These are phyloP conservation scores for Auricularia cornea DNA, from an alignment of 768 basidiomycete species.

Conservation along the genomic window DNA sequence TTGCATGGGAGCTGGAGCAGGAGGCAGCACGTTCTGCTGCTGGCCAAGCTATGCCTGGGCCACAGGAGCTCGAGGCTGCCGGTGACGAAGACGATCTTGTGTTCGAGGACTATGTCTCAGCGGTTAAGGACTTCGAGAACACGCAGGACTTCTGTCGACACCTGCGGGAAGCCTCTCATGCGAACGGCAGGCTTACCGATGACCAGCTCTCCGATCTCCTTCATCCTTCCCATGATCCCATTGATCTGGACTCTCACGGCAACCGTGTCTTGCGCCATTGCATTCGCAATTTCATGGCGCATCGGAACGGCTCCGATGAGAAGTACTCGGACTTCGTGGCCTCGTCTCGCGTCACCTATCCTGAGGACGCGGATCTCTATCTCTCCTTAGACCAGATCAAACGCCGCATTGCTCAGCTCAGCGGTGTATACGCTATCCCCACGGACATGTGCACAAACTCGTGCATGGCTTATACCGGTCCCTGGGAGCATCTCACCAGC, in stretches of 20 bases:
- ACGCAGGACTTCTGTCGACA: not conserved
- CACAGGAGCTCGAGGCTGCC: not conserved
- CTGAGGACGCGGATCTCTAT: not conserved
- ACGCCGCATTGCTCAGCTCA: not conserved
- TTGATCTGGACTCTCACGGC: not conserved
- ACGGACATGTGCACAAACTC: slow-evolving; percentile 22
- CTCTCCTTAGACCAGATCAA: not conserved
- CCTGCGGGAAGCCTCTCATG: not conserved
- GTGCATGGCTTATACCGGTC: slow-evolving; percentile 19
- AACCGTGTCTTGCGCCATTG: not conserved
- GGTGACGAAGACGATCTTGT: not conserved
- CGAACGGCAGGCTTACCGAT: not conserved
- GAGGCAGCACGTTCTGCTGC: no score
- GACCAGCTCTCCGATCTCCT: not conserved
- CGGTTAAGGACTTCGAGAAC: not conserved
- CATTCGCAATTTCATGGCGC: not conserved
- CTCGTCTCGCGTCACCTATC: not conserved
- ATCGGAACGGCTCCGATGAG: not conserved
- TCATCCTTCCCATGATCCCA: not conserved
- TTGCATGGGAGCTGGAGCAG: slow-evolving; percentile 15
- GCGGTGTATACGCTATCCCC: slow-evolving; percentile 26
- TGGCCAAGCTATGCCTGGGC: not conserved
- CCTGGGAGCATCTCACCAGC: slow-evolving; percentile 7
- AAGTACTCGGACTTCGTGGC: not conserved
- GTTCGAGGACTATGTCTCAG: not conserved